A percentile compares a stretch with the other conserved stretches of the same genome.
phyloP scores from a whole-genome alignment of 371 early-diverging fungal species.

The Mucor plumbeus region DNA sequence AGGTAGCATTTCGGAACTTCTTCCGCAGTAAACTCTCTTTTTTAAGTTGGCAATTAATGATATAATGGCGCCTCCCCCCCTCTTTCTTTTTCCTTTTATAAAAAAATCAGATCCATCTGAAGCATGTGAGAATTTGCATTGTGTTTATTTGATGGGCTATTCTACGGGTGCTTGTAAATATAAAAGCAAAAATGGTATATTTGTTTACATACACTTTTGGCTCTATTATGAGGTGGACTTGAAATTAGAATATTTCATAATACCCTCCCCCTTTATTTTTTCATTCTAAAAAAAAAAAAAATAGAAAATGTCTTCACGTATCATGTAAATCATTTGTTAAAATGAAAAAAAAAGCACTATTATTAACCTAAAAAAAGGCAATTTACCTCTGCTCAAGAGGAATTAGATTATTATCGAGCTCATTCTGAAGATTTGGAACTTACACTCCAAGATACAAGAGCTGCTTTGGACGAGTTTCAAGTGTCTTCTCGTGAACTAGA shows the following conservation, averaged over 20 bases:
- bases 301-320: constrained; percentile 18
- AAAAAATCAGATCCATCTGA: not conserved
- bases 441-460: constrained; percentile 61
- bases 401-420: constrained; percentile 62
- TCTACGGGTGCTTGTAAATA: not conserved
- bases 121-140: constrained; percentile 5
- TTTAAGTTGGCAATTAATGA: not conserved
- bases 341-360: not conserved
- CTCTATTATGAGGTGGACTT: not conserved
- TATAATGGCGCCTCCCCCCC: not conserved
- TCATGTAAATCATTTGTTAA: constrained; percentile 1
- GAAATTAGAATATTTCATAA: not conserved
- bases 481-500: constrained; percentile 65
- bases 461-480: constrained; percentile 67
- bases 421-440: constrained; percentile 55
- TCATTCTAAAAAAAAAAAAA: not conserved
- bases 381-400: constrained; percentile 58
- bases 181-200: not conserved
- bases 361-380: constrained; percentile 32
- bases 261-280: not conserved
- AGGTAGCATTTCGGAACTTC: not conserved
- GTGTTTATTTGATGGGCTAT: not conserved
- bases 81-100: not conserved
- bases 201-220: not conserved
- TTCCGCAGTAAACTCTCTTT: not conserved